Conservation (phyloP, 805 yeast genomes). For the Alloascoidea africana region DNA sequence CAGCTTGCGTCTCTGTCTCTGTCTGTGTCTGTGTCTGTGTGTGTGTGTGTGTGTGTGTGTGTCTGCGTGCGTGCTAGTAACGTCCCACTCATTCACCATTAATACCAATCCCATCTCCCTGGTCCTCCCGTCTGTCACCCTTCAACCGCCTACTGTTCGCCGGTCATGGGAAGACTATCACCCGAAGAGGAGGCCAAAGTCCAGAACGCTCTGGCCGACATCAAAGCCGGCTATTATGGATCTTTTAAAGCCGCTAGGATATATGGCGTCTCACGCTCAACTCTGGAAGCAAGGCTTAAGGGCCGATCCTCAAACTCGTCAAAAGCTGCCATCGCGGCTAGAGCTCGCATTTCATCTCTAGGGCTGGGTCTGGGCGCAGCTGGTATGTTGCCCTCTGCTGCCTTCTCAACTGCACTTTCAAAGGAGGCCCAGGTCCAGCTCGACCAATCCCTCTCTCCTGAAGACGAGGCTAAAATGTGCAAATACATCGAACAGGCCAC, state of each 20-base stretch:
- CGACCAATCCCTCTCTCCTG: background rate
- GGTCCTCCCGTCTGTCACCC: too few relatives aligned
- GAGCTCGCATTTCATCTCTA: background rate
- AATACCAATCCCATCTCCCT: too few relatives aligned
- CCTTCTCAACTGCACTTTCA: too few relatives aligned
- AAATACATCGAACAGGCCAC: background rate
- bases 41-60: too few relatives aligned
- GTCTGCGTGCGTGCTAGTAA: too few relatives aligned
- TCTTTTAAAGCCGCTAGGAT: conserved; percentile 1
- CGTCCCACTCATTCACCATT: too few relatives aligned
- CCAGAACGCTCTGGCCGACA: conserved; percentile 1
- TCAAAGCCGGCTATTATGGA: background rate
- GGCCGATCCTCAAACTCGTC: background rate
- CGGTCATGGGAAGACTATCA: background rate
- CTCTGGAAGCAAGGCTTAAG: background rate
- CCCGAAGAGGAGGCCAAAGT: conserved; percentile 1
- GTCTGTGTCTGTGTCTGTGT: too few relatives aligned
- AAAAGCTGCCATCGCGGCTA: too few relatives aligned
- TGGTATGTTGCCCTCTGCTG: background rate
- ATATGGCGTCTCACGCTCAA: background rate
- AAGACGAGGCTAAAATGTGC: background rate
- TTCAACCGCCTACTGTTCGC: too few relatives aligned
- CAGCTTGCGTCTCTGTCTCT: too few relatives aligned
- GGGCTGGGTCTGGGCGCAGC: background rate
- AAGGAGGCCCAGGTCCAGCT: background rate